phyloP scores from a whole-genome alignment of 345 rosid genomes.

The Turnera subulata region DNA sequence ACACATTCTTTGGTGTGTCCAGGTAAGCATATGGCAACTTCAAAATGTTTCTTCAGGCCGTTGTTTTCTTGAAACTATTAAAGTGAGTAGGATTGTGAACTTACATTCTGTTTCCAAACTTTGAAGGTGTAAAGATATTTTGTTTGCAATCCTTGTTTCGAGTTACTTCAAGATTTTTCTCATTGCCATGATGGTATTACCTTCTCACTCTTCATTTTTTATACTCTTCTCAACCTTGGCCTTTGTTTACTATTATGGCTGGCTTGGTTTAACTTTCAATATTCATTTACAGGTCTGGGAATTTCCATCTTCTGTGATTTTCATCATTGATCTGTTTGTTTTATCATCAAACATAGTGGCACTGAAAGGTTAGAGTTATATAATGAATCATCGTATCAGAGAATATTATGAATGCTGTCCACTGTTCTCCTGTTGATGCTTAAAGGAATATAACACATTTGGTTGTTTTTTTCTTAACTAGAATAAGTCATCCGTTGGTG shows the following conservation, averaged over 20 bases:
- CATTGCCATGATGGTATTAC: constrained; percentile 59
- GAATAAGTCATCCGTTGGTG: no score
- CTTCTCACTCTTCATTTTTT: not conserved
- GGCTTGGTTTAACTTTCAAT: constrained; percentile 5
- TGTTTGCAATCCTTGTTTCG: constrained; percentile 56
- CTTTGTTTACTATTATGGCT: not conserved
- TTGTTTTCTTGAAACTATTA: not conserved
- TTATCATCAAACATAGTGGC: constrained; percentile 70
- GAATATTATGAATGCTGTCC: not conserved
- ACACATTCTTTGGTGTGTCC: constrained; percentile 23
- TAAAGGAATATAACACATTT: not conserved
- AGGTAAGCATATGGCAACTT: constrained; percentile 36
- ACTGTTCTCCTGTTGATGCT: not conserved
- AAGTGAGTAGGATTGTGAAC: not conserved
- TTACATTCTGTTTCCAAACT: not conserved
- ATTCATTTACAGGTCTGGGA: constrained; percentile 66
- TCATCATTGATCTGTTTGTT: constrained; percentile 65
- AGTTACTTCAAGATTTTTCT: constrained; percentile 75
- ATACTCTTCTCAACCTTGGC: constrained; percentile 1
- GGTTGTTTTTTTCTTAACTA: not conserved
- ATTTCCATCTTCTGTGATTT: constrained; percentile 65
- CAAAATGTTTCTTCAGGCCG: not conserved
- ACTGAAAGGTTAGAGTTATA: constrained; percentile 53
- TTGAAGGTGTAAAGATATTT: constrained; percentile 45
- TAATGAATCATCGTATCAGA: not conserved